Conservation (phyloP, 768 basidiomycete genomes). For the Hericium coralloides region DNA sequence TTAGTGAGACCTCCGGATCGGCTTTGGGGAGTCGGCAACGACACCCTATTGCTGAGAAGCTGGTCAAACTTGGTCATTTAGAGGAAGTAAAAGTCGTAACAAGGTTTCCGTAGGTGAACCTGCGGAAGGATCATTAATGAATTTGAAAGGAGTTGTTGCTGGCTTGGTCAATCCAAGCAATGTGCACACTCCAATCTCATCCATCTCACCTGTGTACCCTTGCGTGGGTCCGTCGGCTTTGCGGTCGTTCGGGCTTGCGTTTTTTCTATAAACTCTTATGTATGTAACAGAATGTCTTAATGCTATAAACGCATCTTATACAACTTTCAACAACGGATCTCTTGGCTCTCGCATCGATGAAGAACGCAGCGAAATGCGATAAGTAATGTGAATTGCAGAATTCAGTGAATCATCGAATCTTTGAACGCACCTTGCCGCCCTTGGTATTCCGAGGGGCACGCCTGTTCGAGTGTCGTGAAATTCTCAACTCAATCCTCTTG, state of each 20-base stretch:
- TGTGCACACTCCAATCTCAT: constrained; percentile 25
- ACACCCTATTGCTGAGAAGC: constrained; percentile 35
- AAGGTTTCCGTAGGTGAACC: constrained; percentile 24
- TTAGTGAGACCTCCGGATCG: constrained; percentile 82
- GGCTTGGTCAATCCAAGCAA: constrained; percentile 10
- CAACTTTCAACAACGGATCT: constrained; percentile 58
- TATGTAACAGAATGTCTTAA: background rate
- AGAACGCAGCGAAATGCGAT: constrained; percentile 77
- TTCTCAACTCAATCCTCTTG: constrained; percentile 20
- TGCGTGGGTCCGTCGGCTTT: constrained; percentile 7
- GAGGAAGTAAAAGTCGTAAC: constrained; percentile 76
- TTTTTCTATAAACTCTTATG: background rate
- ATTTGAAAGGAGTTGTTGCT: constrained; percentile 19
- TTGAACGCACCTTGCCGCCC: constrained; percentile 75
- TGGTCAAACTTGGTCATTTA: constrained; percentile 48
- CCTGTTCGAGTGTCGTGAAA: constrained; percentile 73
- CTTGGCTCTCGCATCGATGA: constrained; percentile 89
- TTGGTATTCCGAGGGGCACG: constrained; percentile 69
- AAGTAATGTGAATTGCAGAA: constrained; percentile 80
- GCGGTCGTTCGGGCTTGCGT: background rate
- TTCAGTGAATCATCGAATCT: constrained; percentile 60
- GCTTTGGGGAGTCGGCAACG: constrained; percentile 51
- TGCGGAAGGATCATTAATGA: constrained; percentile 70
- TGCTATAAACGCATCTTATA: constrained; percentile 11
- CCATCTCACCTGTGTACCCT: constrained; percentile 39